Evolutionary conservation across 23 red algal species (phyloP), one percentile per base, ranked within the genome.

Genomic region (Agarophyton chilense): DNA sequence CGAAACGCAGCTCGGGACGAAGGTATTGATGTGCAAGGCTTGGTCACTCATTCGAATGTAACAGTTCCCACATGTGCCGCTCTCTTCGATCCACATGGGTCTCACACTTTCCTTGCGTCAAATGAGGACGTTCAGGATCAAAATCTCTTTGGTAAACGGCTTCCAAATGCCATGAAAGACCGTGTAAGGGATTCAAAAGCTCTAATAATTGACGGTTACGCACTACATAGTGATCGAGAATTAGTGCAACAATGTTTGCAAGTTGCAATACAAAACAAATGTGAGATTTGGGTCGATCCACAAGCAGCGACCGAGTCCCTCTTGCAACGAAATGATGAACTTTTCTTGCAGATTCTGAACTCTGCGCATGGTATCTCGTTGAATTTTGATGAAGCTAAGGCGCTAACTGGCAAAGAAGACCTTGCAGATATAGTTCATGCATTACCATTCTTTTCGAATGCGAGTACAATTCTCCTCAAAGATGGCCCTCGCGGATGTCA

Each of bases 41-140:
- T 83, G 5, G 34, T 83, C 4, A 13, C 55, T 10, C 79, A 83
- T 47, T 49, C 56, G 4, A 61, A 18, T 5, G 79, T 35, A 38
- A 44, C 39, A 0, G 38, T 83, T 56, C 31, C 79, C 36, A 83
- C 79, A 61, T 83, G 79, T 83, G 79, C 79, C 2, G 79, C 79
- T 65, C 49, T 83, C 24, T 64, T 83, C 24, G 54, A 83, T 65
- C 56, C 79, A 45, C 31, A 13, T 35, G 79, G 79, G 18, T 63
- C 57, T 24, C 79, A 83, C 56, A 83, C 79, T 24, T 83, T 83
- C 24, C 54, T 83, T n/a, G 79, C 79, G 18, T 65, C 79, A 40
- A 83, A 83, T 67, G 79, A 83, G 13, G 55, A 65, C 4, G 7
- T 65, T 10, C 55, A 83, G 35, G 7, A 38, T 25, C 55, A 24